Percentiles rank a stretch among this genome's conserved stretches.
Evolutionary conservation across 257 asterid genomes (phyloP).

Genomic region (Nicotiana attenuata): DNA sequence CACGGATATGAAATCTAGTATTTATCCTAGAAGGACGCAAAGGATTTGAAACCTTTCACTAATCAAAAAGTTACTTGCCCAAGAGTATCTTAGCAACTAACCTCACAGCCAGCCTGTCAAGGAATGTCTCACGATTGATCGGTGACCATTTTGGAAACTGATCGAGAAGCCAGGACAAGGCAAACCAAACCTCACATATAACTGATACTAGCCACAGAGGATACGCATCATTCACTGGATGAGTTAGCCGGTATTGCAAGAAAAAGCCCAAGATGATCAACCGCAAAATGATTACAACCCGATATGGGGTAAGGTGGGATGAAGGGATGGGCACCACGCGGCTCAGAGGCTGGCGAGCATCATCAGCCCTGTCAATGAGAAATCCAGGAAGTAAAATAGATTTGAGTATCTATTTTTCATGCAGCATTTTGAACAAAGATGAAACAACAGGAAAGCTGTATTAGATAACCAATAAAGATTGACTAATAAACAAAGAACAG

Average conservation of each 20-base stretch:
- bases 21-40: neutral
- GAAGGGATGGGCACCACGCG: conserved; percentile 52
- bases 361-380: conserved; percentile 45
- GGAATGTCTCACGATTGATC: conserved; percentile 58
- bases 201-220: conserved; percentile 73
- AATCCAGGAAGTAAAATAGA: conserved; percentile 19
- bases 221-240: conserved; percentile 71
- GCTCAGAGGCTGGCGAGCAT: conserved; percentile 67
- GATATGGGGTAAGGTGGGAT: conserved; percentile 60
- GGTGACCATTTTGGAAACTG: conserved; percentile 74
- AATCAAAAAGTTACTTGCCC: neutral
- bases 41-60: conserved; percentile 2
- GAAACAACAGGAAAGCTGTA: neutral
- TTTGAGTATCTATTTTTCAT: neutral
- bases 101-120: conserved; percentile 65
- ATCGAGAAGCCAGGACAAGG: conserved; percentile 65
- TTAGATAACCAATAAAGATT: conserved; percentile 24
- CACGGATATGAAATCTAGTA: neutral
- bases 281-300: conserved; percentile 58
- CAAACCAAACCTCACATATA: conserved; percentile 75
- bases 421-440: neutral
- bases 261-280: conserved; percentile 59
- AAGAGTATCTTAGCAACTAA: conserved; percentile 12
- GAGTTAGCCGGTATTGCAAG: conserved; percentile 63
- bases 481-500: neutral